These are phyloP conservation scores for Pichia cactophila DNA, from an alignment of 1,139 yeast genomes.

Conservation along the genomic window DNA sequence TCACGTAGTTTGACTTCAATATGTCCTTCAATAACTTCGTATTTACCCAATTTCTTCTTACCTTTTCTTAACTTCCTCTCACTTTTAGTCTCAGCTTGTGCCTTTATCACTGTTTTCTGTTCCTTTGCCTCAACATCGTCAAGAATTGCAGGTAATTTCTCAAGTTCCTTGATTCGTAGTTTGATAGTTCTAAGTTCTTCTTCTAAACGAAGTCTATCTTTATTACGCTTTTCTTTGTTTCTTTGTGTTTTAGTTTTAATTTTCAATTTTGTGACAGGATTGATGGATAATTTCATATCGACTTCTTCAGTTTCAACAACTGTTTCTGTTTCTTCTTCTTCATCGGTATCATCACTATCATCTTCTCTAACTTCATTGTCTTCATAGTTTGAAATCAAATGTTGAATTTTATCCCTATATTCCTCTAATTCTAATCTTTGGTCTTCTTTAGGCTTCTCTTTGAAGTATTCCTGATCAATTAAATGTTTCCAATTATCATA, in stretches of 20 bases:
- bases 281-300: constrained; percentile 49
- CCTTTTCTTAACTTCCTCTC: constrained; percentile 23
- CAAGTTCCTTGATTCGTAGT: constrained; percentile 48
- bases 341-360: constrained; percentile 31
- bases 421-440: constrained; percentile 52
- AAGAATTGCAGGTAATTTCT: constrained; percentile 46
- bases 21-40: constrained; percentile 52
- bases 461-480: constrained; percentile 56
- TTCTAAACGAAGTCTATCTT: constrained; percentile 51
- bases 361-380: constrained; percentile 42
- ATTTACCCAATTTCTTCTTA: constrained; percentile 37
- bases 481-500: constrained; percentile 74
- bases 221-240: constrained; percentile 61
- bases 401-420: constrained; percentile 56
- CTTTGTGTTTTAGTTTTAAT: constrained; percentile 75
- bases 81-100: constrained; percentile 21
- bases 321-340: constrained; percentile 13
- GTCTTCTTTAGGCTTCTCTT: constrained; percentile 62
- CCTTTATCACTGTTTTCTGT: constrained; percentile 15
- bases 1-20: constrained; percentile 84
- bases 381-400: constrained; percentile 53
- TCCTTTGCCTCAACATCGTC: constrained; percentile 29
- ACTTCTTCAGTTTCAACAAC: not conserved
- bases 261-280: constrained; percentile 60
- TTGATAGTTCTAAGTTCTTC: constrained; percentile 51